These are phyloP conservation scores for Haplosporangium gracile DNA, from an alignment of 192 early-diverging fungal genomes.

Conservation along the genomic window DNA sequence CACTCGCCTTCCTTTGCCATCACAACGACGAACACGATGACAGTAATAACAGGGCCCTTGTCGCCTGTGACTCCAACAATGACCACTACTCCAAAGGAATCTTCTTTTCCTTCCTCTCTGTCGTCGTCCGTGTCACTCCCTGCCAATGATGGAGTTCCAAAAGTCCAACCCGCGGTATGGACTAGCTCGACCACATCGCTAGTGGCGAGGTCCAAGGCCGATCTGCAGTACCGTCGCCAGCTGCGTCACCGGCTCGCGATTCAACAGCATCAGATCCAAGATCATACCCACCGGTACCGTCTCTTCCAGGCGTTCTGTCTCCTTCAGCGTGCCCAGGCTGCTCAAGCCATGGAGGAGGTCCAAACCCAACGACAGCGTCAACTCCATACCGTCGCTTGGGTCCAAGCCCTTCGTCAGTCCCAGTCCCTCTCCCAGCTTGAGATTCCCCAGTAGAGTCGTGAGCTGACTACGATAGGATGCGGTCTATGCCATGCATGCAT, in stretches of 20 bases:
- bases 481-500: background rate
- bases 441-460: conserved; percentile 25
- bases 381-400: conserved; percentile 47
- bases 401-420: conserved; percentile 32
- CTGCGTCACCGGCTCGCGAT: conserved; percentile 38
- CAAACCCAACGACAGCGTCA: conserved; percentile 18
- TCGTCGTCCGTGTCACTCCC: background rate
- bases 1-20: background rate
- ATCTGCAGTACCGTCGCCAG: conserved; percentile 37
- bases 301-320: conserved; percentile 49
- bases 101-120: background rate
- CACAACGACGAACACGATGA: background rate
- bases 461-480: background rate
- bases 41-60: background rate
- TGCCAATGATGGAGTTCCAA: background rate
- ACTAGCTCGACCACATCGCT: conserved; percentile 40
- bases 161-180: conserved; percentile 25
- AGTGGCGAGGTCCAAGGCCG: conserved; percentile 26
- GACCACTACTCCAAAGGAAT: background rate
- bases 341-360: conserved; percentile 42
- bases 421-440: conserved; percentile 24
- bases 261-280: conserved; percentile 48
- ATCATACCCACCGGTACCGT: conserved; percentile 41
- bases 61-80: background rate
- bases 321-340: conserved; percentile 39